Percentiles rank a stretch among this genome's conserved stretches.
Conservation (phyloP, 2,329 filamentous ascomycete species). For the Colletotrichum theobromicola region DNA sequence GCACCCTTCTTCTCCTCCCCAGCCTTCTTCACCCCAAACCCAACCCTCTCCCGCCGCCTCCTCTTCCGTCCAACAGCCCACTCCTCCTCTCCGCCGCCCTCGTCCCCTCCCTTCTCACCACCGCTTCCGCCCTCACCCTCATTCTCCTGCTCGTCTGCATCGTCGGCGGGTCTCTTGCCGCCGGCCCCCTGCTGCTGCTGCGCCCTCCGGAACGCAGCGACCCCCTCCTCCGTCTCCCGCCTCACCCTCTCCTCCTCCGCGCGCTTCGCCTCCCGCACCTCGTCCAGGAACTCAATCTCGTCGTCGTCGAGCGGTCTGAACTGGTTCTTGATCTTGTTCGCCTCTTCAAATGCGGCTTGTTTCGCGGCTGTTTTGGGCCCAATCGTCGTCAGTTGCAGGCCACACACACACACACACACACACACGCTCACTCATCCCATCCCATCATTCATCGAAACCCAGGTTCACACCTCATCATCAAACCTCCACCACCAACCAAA, state of each 20-base stretch:
- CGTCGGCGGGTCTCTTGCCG: background rate
- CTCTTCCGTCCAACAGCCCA: constrained; percentile 42
- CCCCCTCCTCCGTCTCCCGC: constrained; percentile 61
- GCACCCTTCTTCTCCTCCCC: constrained; percentile 27
- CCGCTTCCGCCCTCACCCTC: constrained; percentile 13
- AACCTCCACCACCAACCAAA: background rate
- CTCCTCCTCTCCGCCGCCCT: constrained; percentile 27
- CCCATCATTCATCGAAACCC: no score
- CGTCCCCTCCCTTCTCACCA: constrained; percentile 26
- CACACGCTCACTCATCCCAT: no score
- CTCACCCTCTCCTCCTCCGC: constrained; percentile 59
- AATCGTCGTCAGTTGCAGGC: background rate
- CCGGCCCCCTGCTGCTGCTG: no score
- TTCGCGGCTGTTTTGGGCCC: constrained; percentile 79
- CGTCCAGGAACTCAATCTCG: constrained; percentile 77
- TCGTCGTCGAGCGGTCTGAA: constrained; percentile 80
- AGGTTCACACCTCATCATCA: background rate
- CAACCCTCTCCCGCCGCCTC: constrained; percentile 43
- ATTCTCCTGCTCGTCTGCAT: background rate
- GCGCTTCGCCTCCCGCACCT: constrained; percentile 54
- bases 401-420: no score
- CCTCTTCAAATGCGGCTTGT: constrained; percentile 82
- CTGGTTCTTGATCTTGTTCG: constrained; percentile 74
- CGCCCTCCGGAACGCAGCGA: constrained; percentile 60
- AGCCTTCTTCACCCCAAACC: constrained; percentile 33